Evolutionary conservation across 2,329 filamentous ascomycete genomes (phyloP).

Genomic region (Elsinoe necatrix): DNA sequence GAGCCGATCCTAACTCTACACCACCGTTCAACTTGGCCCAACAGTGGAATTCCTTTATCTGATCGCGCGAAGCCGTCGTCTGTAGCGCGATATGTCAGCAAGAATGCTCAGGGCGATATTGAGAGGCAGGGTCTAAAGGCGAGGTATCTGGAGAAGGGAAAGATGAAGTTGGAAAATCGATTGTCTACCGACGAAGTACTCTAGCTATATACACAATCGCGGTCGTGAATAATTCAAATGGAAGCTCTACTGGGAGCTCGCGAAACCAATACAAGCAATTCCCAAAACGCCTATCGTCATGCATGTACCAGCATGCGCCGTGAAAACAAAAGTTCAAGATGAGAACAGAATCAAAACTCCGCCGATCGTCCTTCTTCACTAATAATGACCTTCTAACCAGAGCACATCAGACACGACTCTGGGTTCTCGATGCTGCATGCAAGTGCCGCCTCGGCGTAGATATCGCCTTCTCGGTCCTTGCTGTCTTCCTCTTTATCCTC

Average conservation of each 20-base stretch:
- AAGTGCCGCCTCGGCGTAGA: constrained; percentile 87
- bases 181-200: neutral
- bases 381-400: constrained; percentile 59
- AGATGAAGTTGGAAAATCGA: neutral
- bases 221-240: neutral
- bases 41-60: too few relatives aligned
- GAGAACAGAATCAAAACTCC: neutral
- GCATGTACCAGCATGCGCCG: constrained; percentile 11
- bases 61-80: too few relatives aligned
- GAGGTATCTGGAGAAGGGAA: too few relatives aligned
- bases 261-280: neutral
- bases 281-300: constrained; percentile 10
- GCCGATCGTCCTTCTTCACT: neutral
- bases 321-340: constrained; percentile 5
- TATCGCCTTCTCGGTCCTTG: constrained; percentile 74
- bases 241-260: constrained; percentile 4
- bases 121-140: too few relatives aligned
- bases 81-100: too few relatives aligned
- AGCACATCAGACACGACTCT: constrained; percentile 95
- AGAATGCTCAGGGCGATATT: too few relatives aligned
- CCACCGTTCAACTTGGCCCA: too few relatives aligned
- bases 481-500: constrained; percentile 67
- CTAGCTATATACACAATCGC: neutral
- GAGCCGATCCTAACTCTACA: too few relatives aligned
- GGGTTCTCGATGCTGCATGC: constrained; percentile 96